Evolutionary conservation across 306 rosid genomes (phyloP).

Genomic region (Lotus japonicus): DNA sequence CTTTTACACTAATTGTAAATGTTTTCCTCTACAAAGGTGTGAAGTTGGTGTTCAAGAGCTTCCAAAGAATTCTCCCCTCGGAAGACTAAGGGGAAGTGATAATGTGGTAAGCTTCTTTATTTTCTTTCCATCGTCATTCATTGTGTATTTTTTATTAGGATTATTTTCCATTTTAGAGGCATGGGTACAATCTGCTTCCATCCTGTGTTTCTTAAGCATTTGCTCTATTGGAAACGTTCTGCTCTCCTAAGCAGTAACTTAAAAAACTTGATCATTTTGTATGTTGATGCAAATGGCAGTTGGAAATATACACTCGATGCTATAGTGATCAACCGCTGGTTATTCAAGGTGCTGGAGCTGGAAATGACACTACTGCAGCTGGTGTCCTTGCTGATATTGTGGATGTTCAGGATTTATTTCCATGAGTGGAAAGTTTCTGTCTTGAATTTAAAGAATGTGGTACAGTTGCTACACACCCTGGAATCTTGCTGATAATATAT

Average conservation of each 20-base stretch:
- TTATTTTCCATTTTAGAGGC: background rate
- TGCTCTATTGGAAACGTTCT: background rate
- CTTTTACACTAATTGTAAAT: background rate
- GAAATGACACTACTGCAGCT: conserved; percentile 89
- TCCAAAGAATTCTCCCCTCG: conserved; percentile 66
- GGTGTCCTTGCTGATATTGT: conserved; percentile 95
- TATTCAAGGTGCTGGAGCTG: conserved; percentile 99
- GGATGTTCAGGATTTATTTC: conserved; percentile 74
- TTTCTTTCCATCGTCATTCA: background rate
- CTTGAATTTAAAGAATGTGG: background rate
- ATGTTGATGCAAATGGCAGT: conserved; percentile 43
- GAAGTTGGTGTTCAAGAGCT: conserved; percentile 91
- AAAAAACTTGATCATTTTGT: background rate
- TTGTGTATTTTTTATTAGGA: background rate
- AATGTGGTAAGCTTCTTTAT: conserved; percentile 59
- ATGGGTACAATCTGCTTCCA: background rate
- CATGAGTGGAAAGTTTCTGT: conserved; percentile 16
- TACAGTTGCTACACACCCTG: background rate
- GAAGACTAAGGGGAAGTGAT: conserved; percentile 96
- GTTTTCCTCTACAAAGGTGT: conserved; percentile 37
- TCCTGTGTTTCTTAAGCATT: background rate
- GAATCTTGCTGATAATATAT: background rate
- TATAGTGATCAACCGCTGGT: conserved; percentile 71
- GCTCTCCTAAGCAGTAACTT: background rate
- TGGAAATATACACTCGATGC: conserved; percentile 82